phyloP scores from a whole-genome alignment of 225 moss, liverwort and hornwort genomes.

The Climacium dendroides region DNA sequence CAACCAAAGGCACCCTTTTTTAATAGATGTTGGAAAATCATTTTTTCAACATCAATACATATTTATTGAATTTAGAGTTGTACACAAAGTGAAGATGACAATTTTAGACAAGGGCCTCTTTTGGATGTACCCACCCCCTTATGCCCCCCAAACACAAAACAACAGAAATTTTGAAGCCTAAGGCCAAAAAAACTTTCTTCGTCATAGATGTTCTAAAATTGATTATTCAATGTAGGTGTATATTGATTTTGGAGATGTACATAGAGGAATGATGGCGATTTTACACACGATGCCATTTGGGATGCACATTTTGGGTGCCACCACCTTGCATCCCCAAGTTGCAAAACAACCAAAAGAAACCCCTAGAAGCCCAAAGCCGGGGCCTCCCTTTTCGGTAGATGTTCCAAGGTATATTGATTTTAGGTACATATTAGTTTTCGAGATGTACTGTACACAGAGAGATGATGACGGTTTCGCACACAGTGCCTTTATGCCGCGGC shows the following conservation, averaged over 20 bases:
- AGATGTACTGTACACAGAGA: neutral
- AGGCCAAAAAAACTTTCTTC: accelerated
- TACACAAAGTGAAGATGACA: neutral
- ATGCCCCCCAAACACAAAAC: accelerated
- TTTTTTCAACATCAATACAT: neutral
- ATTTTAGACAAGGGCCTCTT: no score
- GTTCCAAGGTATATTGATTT: neutral
- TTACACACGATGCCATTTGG: accelerated
- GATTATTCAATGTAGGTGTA: neutral
- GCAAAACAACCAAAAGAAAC: accelerated
- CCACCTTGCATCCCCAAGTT: neutral
- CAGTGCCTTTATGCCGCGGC: neutral
- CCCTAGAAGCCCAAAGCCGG: accelerated
- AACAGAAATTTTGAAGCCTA: neutral
- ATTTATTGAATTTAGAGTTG: neutral
- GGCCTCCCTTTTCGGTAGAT: neutral
- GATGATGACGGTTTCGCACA: neutral
- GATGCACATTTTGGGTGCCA: accelerated
- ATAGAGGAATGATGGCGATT: accelerated
- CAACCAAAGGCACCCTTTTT: accelerated
- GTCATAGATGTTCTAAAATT: neutral
- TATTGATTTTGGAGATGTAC: neutral
- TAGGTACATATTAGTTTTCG: neutral
- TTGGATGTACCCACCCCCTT: neutral
- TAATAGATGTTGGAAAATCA: neutral